Evolutionary conservation across 192 early-diverging fungal species (phyloP).

Genomic region (Chytriomyces confervae): DNA sequence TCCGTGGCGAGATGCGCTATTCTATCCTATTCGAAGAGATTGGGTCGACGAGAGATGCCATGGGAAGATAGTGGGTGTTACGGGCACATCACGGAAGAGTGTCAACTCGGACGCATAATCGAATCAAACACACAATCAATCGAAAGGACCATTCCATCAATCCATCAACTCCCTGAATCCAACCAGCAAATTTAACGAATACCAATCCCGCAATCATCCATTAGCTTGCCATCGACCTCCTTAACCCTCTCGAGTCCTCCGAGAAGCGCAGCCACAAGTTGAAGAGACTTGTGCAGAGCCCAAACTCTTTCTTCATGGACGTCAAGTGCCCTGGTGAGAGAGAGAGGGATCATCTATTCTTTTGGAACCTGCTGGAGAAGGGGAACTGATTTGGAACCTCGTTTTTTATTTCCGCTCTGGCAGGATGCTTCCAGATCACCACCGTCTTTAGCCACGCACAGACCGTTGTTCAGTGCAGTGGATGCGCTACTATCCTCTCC

Average conservation of each 20-base stretch:
- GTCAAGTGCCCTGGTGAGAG: slow-evolving; percentile 87
- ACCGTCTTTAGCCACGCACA: slow-evolving; percentile 99
- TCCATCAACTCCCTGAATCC: background rate
- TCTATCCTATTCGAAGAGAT: background rate
- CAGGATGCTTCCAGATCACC: slow-evolving; percentile 95
- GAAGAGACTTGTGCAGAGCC: slow-evolving; percentile 94
- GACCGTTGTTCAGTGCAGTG: slow-evolving; percentile 95
- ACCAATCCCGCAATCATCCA: background rate
- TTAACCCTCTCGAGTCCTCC: slow-evolving; percentile 82
- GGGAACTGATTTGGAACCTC: too few species aligned
- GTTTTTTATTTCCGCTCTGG: background rate
- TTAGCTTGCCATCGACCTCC: slow-evolving; percentile 89
- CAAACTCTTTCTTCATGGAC: slow-evolving; percentile 99
- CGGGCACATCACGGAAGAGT: too few species aligned
- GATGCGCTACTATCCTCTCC: slow-evolving; percentile 96
- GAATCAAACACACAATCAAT: background rate
- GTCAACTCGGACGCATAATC: background rate
- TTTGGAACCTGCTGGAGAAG: too few species aligned
- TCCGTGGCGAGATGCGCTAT: background rate
- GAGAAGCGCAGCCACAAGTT: slow-evolving; percentile 90
- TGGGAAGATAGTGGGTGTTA: too few species aligned
- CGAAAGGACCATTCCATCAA: too few species aligned
- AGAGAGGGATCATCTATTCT: background rate
- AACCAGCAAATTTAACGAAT: background rate
- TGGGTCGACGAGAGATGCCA: background rate